Conservation (phyloP, 345 rosid species). For the Euphorbia pulcherrima region DNA sequence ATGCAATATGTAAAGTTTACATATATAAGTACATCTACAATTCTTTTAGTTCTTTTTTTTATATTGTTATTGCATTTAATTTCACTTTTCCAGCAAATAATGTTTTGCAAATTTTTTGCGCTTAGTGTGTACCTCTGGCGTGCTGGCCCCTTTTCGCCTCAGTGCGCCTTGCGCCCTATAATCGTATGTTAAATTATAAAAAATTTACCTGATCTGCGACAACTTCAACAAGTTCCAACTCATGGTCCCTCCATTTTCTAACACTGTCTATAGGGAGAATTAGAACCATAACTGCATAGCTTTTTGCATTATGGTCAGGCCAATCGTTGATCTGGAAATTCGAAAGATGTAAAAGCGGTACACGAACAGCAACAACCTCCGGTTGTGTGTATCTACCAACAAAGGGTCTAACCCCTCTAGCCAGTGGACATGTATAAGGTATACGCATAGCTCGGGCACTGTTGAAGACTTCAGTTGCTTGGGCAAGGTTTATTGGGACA, state of each 20-base stretch:
- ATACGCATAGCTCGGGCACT: constrained; percentile 63
- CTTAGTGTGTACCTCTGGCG: too few relatives aligned
- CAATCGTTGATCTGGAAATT: constrained; percentile 81
- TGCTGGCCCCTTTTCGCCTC: too few relatives aligned
- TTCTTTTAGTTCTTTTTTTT: too few relatives aligned
- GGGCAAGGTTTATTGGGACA: constrained; percentile 54
- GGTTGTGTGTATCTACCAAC: constrained; percentile 61
- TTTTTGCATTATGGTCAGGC: constrained; percentile 76
- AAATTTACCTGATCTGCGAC: constrained; percentile 82
- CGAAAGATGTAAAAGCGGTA: constrained; percentile 76
- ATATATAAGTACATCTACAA: too few relatives aligned
- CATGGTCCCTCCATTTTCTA: constrained; percentile 89
- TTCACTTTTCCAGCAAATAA: too few relatives aligned
- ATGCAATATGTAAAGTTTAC: too few relatives aligned
- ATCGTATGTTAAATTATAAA: constrained; percentile 13
- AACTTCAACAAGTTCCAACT: constrained; percentile 87
- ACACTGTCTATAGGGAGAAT: constrained; percentile 79
- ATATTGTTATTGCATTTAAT: too few relatives aligned
- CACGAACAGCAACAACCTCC: constrained; percentile 90
- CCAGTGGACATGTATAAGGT: constrained; percentile 69
- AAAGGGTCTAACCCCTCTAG: constrained; percentile 64
- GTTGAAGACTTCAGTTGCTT: constrained; percentile 59
- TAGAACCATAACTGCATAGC: constrained; percentile 82
- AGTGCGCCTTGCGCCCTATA: too few relatives aligned
- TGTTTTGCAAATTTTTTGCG: too few relatives aligned